Evolutionary conservation across 1,284 basidiomycete genomes (phyloP), one percentile per base, ranked within the genome.

Genomic region (Moesziomyces globuligerus): DNA sequence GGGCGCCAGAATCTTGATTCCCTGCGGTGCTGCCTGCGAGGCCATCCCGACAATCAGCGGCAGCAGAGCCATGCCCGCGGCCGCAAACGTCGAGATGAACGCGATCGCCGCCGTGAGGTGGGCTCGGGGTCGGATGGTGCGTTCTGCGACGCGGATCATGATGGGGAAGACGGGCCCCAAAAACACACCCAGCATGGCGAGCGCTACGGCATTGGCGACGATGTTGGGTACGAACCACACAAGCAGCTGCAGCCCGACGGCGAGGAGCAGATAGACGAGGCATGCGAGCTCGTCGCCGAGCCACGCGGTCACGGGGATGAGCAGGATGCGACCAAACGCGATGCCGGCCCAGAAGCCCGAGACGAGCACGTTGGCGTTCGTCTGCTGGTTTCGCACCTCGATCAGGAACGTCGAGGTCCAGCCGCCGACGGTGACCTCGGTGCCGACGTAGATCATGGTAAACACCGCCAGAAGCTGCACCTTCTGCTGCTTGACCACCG

Each of bases 311-410:
- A 67, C 42, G 10, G 74, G 74, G 24, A 76, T 66, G 32, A 76
- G 54, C 9, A 72, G 51, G 42, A 76, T 57, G 5, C 74, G 60
- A 1, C 74, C 74, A 9, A 66, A 56, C 1, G 68, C 68, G 29
- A 76, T 56, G 2, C 74, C 74, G 4, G 37, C 74, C 74, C 74
- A 76, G 41, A 75, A 76, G 32, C 64, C 72, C 7, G 67, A 72
- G 24, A 76, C 72, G 51, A 76, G 55, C 7, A 54, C 53, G 32
- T 68, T 72, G 51, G 72, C 55, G 10, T 23, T 51, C 4, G 55
- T 39, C 6, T 29, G 32, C 15, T 54, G 43, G 48, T 60, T 59
- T 15, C 72, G 56, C 20, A 61, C 56, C 24, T 62, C 54, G 25
- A 66, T 56, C 21, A 76, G 34, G 51, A 49, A 76, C 0, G 74